Conservation (phyloP, 2,329 filamentous ascomycete genomes). For the Trichoderma atroviride region DNA sequence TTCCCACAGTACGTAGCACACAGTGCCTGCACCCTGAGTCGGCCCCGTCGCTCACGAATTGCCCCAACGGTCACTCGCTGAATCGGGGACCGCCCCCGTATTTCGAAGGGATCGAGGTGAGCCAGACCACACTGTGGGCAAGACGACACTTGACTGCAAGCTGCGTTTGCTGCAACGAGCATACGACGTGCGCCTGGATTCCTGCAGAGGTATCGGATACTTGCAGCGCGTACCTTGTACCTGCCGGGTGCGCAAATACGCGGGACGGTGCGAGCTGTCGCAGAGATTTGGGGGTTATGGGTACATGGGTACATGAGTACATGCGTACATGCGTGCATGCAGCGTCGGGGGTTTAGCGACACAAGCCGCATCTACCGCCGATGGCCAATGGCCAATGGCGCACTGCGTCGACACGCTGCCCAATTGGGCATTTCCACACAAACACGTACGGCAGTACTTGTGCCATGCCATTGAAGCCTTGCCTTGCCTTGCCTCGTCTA, state of each 20-base stretch:
- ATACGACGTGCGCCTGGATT: neutral
- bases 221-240: neutral
- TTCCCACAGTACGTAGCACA: neutral
- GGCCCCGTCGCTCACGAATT: neutral
- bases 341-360: neutral
- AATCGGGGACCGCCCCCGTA: neutral
- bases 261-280: neutral
- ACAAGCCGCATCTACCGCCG: slow-evolving; percentile 7
- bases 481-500: neutral
- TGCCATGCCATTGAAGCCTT: neutral
- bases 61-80: neutral
- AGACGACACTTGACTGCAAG: neutral
- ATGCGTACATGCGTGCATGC: neutral
- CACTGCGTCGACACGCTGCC: neutral
- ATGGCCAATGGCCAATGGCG: slow-evolving; percentile 3
- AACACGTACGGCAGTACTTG: neutral
- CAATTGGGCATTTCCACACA: slow-evolving; percentile 4
- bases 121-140: slow-evolving; percentile 1
- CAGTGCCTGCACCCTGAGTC: neutral
- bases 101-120: neutral
- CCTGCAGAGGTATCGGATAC: neutral
- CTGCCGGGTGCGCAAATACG: neutral
- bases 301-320: neutral
- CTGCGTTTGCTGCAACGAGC: neutral
- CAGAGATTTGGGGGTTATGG: neutral